A percentile compares a stretch with the other conserved stretches of the same genome.
Evolutionary conservation across 2,329 filamentous ascomycete species (phyloP).

Genomic region (Rugonectria rugulosa): DNA sequence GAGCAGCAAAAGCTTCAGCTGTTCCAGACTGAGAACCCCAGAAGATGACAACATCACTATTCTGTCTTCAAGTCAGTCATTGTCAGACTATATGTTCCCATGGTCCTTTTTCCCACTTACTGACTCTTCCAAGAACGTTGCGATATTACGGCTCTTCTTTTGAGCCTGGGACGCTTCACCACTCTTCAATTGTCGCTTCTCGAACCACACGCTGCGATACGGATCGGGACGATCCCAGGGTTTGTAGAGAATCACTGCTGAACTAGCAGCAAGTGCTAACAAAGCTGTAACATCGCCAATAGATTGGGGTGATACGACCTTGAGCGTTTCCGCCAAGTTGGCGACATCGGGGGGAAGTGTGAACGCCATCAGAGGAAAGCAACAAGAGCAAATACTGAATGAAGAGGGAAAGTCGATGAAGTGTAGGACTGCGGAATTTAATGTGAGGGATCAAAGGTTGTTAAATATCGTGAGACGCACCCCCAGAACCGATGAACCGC

Average conservation of each 20-base stretch:
- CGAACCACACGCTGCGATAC: slow-evolving; percentile 55
- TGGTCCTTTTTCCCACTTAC: too few relatives aligned
- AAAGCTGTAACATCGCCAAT: slow-evolving; percentile 35
- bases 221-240: slow-evolving; percentile 59
- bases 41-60: slow-evolving; percentile 72
- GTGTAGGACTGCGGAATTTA: too few relatives aligned
- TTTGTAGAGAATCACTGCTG: slow-evolving; percentile 48
- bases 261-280: slow-evolving; percentile 29
- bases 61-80: background rate
- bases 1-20: slow-evolving; percentile 88
- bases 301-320: slow-evolving; percentile 31
- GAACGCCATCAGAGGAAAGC: slow-evolving; percentile 20
- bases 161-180: slow-evolving; percentile 29
- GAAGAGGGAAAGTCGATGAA: too few relatives aligned
- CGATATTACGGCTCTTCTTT: slow-evolving; percentile 54
- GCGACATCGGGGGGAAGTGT: background rate
- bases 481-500: too few relatives aligned
- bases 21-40: slow-evolving; percentile 95
- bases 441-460: too few relatives aligned
- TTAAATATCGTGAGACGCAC: too few relatives aligned
- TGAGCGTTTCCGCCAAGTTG: slow-evolving; percentile 13
- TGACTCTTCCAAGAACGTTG: slow-evolving; percentile 40
- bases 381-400: background rate
- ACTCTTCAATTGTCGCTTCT: slow-evolving; percentile 51
- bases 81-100: too few relatives aligned